phyloP scores from a whole-genome alignment of 192 early-diverging fungal species.

The Coemansia erecta region DNA sequence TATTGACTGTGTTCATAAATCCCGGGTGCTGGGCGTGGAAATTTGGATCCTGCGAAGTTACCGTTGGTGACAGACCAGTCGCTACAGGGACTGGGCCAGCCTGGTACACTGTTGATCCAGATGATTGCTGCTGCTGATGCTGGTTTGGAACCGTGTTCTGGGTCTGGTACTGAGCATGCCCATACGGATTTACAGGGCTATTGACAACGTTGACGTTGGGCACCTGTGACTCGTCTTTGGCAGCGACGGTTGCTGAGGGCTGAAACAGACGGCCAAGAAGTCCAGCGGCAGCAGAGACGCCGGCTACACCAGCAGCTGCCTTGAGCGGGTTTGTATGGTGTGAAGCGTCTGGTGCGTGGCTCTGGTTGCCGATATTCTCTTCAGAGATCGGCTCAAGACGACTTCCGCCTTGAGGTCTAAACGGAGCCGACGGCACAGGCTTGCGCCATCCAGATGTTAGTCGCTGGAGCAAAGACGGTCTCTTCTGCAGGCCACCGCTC shows the following conservation, averaged over 20 bases:
- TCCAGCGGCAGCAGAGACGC: constrained; percentile 10
- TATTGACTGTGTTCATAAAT: background rate
- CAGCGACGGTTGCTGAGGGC: background rate
- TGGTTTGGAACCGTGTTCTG: constrained; percentile 8
- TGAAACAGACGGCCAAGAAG: constrained; percentile 22
- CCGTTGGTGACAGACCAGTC: background rate
- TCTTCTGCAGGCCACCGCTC: constrained; percentile 2
- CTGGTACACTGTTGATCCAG: constrained; percentile 2
- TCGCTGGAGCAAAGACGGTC: constrained; percentile 47
- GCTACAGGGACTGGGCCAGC: background rate
- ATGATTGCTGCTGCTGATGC: constrained; percentile 15
- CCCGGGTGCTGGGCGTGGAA: constrained; percentile 2
- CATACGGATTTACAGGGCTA: background rate
- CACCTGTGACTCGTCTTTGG: background rate
- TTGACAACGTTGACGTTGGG: background rate
- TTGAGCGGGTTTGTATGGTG: constrained; percentile 1
- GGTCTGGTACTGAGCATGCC: background rate
- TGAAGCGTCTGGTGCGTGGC: background rate
- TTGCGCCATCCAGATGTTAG: constrained; percentile 48
- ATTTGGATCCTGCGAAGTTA: background rate
- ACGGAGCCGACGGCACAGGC: constrained; percentile 9
- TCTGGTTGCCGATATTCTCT: constrained; percentile 2
- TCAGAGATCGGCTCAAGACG: constrained; percentile 28
- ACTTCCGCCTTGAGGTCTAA: background rate
- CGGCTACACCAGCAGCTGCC: constrained; percentile 9